Evolutionary conservation across 1,284 basidiomycete genomes (phyloP), one percentile per base, ranked within the genome.

Genomic region (Irpex lacteus): DNA sequence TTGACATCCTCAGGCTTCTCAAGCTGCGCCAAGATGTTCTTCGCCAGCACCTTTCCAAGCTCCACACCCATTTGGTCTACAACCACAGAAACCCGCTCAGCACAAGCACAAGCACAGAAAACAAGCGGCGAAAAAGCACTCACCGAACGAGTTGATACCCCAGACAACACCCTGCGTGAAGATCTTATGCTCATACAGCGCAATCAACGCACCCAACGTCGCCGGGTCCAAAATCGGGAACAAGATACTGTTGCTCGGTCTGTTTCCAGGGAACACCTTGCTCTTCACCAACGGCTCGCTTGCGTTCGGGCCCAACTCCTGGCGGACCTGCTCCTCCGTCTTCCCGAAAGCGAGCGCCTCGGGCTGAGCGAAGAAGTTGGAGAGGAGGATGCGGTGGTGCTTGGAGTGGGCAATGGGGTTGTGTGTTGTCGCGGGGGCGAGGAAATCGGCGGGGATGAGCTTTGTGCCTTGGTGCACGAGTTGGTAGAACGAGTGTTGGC

Each of bases 401-500:
- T 94, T 92, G 18, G 92, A 94, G 72, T 85, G 60, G 18, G 81
- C 81, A 70, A 98, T 89, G 19, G 95, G 95, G 84, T 99, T 99
- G 74, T 95, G 94, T 1, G 95, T 91, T 66, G 94, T 93, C 15
- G 95, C 90, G 34, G 98, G 96, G 1, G 97, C 96, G 69, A 99
- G 85, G 83, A 99, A 98, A 79, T 99, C 97, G 57, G 91, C 87
- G 6, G 96, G 96, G 70, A 97, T 92, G 69, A 98, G 79, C 81
- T 96, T 96, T 60, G 92, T 96, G 60, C 94, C 94, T 79, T 98
- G 96, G 82, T 98, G 96, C 60, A 98, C 88, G 68, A 98, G 91
- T 80, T 98, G 97, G 82, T 98, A 98, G 87, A 98, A 98, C 21
- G 97, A 98, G 82, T 99, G 97, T 79, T 98, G 97, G 66, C 96